Conservation (phyloP, 2,329 filamentous ascomycete species). For the Colletotrichum destructivum region DNA sequence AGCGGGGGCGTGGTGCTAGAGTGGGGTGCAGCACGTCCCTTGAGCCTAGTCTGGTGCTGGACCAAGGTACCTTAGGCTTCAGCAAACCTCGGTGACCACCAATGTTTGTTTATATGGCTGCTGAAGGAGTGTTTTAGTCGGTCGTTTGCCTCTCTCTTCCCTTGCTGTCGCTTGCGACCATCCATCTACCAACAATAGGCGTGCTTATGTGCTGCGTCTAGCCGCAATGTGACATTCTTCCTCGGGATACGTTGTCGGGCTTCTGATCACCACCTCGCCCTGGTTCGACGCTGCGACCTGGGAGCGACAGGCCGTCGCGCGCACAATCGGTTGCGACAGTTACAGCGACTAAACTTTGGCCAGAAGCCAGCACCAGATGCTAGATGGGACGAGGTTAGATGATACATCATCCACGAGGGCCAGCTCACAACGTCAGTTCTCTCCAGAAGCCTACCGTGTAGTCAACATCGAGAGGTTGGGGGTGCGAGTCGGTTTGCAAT, state of each 20-base stretch:
- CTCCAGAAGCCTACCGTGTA: background rate
- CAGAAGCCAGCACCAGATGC: background rate
- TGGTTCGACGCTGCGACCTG: background rate
- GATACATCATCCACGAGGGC: background rate
- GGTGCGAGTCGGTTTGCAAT: background rate
- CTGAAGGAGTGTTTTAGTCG: background rate
- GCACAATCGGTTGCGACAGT: background rate
- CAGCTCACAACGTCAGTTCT: background rate
- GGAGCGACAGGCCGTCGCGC: background rate
- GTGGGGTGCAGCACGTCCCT: constrained; percentile 21
- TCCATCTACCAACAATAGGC: background rate
- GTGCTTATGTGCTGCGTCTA: background rate
- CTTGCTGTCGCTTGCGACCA: background rate
- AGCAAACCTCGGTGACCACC: background rate
- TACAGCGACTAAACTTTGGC: background rate
- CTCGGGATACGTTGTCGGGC: background rate
- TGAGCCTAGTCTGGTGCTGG: background rate
- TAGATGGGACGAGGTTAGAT: background rate
- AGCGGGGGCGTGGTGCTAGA: constrained; percentile 15
- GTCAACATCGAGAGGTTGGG: background rate
- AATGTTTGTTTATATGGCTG: background rate
- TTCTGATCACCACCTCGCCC: background rate
- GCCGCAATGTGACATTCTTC: background rate
- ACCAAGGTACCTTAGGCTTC: background rate
- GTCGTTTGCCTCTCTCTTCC: background rate